These are phyloP conservation scores for Ogataea zsoltii DNA, from an alignment of 805 yeast genomes.

Conservation along the genomic window DNA sequence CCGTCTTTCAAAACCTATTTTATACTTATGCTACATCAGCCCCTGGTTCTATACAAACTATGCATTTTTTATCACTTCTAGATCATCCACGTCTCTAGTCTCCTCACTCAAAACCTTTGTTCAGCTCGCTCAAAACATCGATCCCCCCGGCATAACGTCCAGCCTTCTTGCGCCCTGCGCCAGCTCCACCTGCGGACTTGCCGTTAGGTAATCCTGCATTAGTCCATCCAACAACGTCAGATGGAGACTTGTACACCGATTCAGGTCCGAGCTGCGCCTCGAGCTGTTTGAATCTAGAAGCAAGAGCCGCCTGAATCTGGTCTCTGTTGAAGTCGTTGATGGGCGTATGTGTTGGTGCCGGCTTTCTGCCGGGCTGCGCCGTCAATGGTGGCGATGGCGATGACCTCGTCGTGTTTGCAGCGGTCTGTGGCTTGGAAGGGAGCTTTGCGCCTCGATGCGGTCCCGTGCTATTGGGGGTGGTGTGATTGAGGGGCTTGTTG, in stretches of 20 bases:
- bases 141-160: constrained; percentile 15
- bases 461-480: background rate
- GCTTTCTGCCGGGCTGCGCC: background rate
- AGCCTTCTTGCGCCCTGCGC: constrained; percentile 4
- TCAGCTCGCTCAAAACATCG: constrained; percentile 24
- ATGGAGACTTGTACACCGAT: constrained; percentile 8
- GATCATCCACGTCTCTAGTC: background rate
- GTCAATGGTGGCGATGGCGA: background rate
- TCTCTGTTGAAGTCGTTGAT: constrained; percentile 21
- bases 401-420: background rate
- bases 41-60: background rate
- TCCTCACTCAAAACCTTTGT: constrained; percentile 17
- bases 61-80: background rate
- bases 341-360: constrained; percentile 15
- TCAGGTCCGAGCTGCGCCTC: constrained; percentile 15
- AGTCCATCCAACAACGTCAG: constrained; percentile 14
- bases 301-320: constrained; percentile 18
- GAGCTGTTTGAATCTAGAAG: constrained; percentile 18
- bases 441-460: constrained; percentile 10
- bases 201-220: background rate
- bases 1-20: too few relatives aligned
- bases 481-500: constrained; percentile 4
- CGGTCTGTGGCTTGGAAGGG: constrained; percentile 11
- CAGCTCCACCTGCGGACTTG: background rate
- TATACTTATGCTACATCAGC: too few relatives aligned